A percentile compares a stretch with the other conserved stretches of the same genome.
Conservation (phyloP, 1,284 basidiomycete species). For the Microstroma glucosiphilum region DNA sequence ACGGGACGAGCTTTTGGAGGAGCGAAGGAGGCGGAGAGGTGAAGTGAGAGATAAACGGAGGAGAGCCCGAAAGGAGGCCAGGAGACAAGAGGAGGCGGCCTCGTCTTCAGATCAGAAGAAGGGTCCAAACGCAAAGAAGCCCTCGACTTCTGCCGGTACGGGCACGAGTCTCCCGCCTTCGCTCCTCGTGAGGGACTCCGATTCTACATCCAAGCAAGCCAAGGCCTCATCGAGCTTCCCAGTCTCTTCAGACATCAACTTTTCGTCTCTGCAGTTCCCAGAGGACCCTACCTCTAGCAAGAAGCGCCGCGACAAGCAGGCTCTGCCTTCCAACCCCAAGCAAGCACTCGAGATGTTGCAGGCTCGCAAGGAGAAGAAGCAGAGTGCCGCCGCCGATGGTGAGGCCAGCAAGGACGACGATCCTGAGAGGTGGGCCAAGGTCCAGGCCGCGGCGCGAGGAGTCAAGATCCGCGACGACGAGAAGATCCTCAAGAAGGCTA, state of each 20-base stretch:
- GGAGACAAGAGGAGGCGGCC: slow-evolving; percentile 15
- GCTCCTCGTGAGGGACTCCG: slow-evolving; percentile 28
- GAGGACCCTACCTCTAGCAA: slow-evolving; percentile 17
- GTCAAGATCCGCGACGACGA: slow-evolving; percentile 49
- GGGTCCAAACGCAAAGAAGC: slow-evolving; percentile 16
- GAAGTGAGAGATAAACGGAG: slow-evolving; percentile 44
- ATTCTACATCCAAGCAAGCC: slow-evolving; percentile 14
- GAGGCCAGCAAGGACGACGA: slow-evolving; percentile 24
- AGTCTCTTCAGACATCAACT: slow-evolving; percentile 25
- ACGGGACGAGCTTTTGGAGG: slow-evolving; percentile 44
- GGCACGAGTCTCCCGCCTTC: slow-evolving; percentile 28
- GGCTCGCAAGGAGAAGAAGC: slow-evolving; percentile 26
- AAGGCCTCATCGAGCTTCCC: slow-evolving; percentile 18
- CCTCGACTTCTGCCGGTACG: slow-evolving; percentile 22
- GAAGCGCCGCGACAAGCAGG: slow-evolving; percentile 27
- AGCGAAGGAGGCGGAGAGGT: slow-evolving; percentile 37
- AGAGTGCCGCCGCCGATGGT: background rate
- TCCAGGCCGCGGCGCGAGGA: slow-evolving; percentile 37
- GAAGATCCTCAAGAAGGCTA: slow-evolving; percentile 40
- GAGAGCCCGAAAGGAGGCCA: slow-evolving; percentile 36
- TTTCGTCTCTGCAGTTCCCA: slow-evolving; percentile 31
- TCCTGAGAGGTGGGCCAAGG: slow-evolving; percentile 41
- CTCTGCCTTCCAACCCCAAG: slow-evolving; percentile 44
- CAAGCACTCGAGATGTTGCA: slow-evolving; percentile 43
- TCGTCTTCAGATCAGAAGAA: background rate